These are phyloP conservation scores for Solanum ossicruentum DNA, from an alignment of 257 asterid genomes.

Conservation along the genomic window DNA sequence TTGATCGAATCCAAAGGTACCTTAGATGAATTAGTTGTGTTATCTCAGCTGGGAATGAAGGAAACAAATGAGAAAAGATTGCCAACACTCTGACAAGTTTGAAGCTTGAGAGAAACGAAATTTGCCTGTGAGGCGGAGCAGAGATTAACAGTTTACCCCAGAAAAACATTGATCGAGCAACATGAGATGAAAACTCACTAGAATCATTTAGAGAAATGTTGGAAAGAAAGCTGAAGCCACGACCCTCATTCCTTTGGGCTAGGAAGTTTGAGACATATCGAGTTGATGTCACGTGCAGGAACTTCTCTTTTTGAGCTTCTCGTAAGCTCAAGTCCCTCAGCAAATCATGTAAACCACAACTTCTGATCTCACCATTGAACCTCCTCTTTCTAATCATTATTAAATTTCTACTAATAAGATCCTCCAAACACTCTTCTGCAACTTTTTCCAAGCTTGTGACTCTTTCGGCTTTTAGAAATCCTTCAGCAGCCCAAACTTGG, in stretches of 20 bases:
- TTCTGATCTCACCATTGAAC: background rate
- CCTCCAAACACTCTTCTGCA: constrained; percentile 3
- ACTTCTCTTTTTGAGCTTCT: background rate
- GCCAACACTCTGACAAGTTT: constrained; percentile 21
- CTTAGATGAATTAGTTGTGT: constrained; percentile 9
- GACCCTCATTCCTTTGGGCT: background rate
- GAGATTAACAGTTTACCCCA: constrained; percentile 3
- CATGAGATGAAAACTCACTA: background rate
- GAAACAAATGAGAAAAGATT: background rate
- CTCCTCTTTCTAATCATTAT: background rate
- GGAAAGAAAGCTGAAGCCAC: background rate
- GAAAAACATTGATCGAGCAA: background rate
- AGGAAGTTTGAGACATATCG: background rate
- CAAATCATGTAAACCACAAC: background rate
- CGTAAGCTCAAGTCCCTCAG: background rate
- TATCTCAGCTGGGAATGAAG: constrained; percentile 12
- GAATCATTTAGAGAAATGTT: background rate
- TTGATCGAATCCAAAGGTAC: constrained; percentile 15
- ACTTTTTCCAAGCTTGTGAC: background rate
- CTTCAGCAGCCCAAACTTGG: constrained; percentile 21
- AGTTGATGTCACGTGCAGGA: background rate
- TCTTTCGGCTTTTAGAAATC: background rate
- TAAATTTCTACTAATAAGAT: background rate
- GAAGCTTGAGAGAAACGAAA: constrained; percentile 1
- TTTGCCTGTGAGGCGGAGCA: background rate